These are phyloP conservation scores for Galeopsis tetrahit DNA, from an alignment of 257 asterid genomes.

Conservation along the genomic window DNA sequence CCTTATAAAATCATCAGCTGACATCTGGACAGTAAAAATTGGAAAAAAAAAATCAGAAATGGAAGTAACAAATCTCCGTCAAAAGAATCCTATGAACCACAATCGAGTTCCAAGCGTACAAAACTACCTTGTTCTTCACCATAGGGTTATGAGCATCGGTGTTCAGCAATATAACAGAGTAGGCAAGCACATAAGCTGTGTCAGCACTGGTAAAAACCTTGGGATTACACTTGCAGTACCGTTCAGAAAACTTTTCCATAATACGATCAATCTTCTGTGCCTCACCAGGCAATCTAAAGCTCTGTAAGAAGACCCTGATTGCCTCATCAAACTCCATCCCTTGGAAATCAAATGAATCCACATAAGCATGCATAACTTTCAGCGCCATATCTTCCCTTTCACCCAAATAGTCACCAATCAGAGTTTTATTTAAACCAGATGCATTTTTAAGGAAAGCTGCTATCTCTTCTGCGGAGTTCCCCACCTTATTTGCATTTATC, in stretches of 20 bases:
- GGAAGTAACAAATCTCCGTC: slow-evolving; percentile 22
- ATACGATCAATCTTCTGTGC: slow-evolving; percentile 99
- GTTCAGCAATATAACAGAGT: slow-evolving; percentile 93
- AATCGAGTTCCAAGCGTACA: slow-evolving; percentile 30
- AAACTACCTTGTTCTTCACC: slow-evolving; percentile 92
- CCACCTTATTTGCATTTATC: slow-evolving; percentile 93
- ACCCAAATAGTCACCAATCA: slow-evolving; percentile 97
- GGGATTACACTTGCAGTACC: slow-evolving; percentile 95
- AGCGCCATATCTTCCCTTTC: slow-evolving; percentile 97
- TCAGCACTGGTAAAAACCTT: slow-evolving; percentile 93
- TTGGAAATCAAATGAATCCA: slow-evolving; percentile 97
- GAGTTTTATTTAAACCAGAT: slow-evolving; percentile 83
- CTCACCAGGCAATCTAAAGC: slow-evolving; percentile 98
- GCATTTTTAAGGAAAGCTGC: slow-evolving; percentile 87
- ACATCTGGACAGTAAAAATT: slow-evolving; percentile 63
- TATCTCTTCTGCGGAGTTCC: slow-evolving; percentile 85
- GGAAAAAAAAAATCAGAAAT: slow-evolving; percentile 26
- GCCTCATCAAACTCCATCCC: slow-evolving; percentile 95
- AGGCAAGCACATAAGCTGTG: slow-evolving; percentile 98
- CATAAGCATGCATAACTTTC: slow-evolving; percentile 97
- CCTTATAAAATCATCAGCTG: slow-evolving; percentile 91
- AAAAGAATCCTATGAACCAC: slow-evolving; percentile 26
- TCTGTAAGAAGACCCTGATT: slow-evolving; percentile 84
- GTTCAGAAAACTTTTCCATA: slow-evolving; percentile 97
- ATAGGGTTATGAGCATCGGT: slow-evolving; percentile 99